Evolutionary conservation across 345 rosid species (phyloP).

Genomic region (Lumnitzera littorea): DNA sequence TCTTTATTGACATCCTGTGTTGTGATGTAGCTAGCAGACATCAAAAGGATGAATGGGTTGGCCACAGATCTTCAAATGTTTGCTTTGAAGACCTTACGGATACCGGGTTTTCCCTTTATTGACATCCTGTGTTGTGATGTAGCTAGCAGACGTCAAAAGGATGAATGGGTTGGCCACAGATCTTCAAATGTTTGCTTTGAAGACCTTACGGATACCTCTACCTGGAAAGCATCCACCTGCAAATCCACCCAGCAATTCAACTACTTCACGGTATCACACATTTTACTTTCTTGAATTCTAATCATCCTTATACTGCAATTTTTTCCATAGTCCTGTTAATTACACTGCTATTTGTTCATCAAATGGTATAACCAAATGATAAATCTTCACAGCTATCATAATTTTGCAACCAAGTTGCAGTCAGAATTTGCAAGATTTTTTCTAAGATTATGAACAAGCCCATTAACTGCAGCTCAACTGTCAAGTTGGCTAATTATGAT

Average conservation of each 20-base stretch:
- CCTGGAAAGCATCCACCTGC: slow-evolving; percentile 63
- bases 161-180: slow-evolving; percentile 62
- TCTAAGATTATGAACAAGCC: too few relatives aligned
- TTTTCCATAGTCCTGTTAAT: not conserved
- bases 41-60: slow-evolving; percentile 52
- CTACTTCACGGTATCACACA: slow-evolving; percentile 23
- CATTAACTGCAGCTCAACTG: too few relatives aligned
- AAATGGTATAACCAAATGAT: too few relatives aligned
- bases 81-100: slow-evolving; percentile 43
- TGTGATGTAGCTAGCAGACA: slow-evolving; percentile 24
- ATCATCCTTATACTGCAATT: not conserved
- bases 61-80: slow-evolving; percentile 78
- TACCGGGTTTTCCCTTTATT: not conserved
- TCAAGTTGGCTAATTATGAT: too few relatives aligned
- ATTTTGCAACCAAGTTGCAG: too few relatives aligned
- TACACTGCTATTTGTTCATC: too few relatives aligned
- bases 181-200: slow-evolving; percentile 68
- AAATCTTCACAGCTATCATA: too few relatives aligned
- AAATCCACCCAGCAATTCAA: slow-evolving; percentile 19
- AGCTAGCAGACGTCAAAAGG: slow-evolving; percentile 41
- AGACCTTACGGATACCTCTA: slow-evolving; percentile 44
- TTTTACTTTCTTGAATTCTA: not conserved
- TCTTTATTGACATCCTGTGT: not conserved
- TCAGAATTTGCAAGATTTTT: too few relatives aligned
- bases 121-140: not conserved